A percentile compares a stretch with the other conserved stretches of the same genome.
phyloP scores from a whole-genome alignment of 768 basidiomycete genomes.

The Panaeolus cyanescens region DNA sequence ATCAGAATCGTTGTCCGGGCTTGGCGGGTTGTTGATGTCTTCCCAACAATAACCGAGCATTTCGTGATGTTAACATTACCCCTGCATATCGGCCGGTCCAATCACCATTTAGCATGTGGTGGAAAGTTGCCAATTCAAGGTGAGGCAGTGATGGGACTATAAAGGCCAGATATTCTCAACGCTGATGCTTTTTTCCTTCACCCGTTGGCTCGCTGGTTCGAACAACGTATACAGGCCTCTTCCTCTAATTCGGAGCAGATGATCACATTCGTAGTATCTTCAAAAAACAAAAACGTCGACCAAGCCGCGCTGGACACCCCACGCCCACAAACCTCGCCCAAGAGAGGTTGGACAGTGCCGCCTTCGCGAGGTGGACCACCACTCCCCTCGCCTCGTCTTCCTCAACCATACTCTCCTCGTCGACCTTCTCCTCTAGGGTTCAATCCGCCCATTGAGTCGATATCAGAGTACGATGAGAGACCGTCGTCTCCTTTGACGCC shows the following conservation, averaged over 20 bases:
- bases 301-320: constrained; percentile 4
- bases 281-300: neutral
- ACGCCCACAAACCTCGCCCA: neutral
- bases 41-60: neutral
- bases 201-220: constrained; percentile 14
- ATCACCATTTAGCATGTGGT: neutral
- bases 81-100: neutral
- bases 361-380: constrained; percentile 7
- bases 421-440: constrained; percentile 13
- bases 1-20: neutral
- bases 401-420: constrained; percentile 13
- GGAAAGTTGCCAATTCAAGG: neutral
- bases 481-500: constrained; percentile 11
- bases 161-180: neutral
- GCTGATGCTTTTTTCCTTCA: neutral
- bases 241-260: neutral
- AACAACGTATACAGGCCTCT: constrained; percentile 8
- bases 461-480: constrained; percentile 1
- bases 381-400: constrained; percentile 10
- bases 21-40: neutral
- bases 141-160: neutral
- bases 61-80: neutral
- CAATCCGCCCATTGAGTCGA: constrained; percentile 11
- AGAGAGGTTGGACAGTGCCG: neutral
- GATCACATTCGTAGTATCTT: neutral